Evolutionary conservation across 441 rosid genomes (phyloP), one percentile per base, ranked within the genome.

Genomic region (Jatropha multifida): DNA sequence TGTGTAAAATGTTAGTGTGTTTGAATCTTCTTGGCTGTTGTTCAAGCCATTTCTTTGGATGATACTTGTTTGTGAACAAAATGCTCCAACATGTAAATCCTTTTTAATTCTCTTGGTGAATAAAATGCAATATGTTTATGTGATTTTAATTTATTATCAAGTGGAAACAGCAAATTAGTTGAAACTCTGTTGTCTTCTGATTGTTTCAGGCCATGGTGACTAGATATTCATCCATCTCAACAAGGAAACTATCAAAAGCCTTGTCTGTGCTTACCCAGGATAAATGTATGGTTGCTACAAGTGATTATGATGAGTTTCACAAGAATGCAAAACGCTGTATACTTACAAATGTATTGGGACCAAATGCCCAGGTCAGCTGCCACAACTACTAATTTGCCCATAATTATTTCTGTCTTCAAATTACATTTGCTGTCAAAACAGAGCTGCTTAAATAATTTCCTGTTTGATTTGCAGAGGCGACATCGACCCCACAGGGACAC

Each of bases 241-340:
- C 97, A 12, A 87, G 95, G 69, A 90, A 96, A 80, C 84, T 96
- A 69, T 84, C 97, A 15, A 87, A 87, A 51, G 94, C 97, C 42
- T 80, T 93, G 73, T 76, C 78, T 66, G 80, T 92, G 59, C 97
- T 95, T 42, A 89, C 94, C 46, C 75, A 81, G 68, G 78, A 92
- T 79, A 93, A 89, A 85, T 73, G 84, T 65, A 93, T 90, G 96
- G 99, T 93, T 69, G 97, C 99, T 38, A 90, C 80, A 2, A 95
- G 99, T 80, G 97, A 95, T 78, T 92, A 92, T 71, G 77, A 77
- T 67, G 94, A 92, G 51, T 95, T 93, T 69, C 97, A 92, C 83
- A 92, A 87, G 79, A 65, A 69, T 64, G 85, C 68, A 4, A 93
- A 93, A 79, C 88, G 92, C 7, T 82, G 77, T 38, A 32, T 93